These are phyloP conservation scores for Plectranthus barbatus DNA, from an alignment of 257 asterid species.

Conservation along the genomic window DNA sequence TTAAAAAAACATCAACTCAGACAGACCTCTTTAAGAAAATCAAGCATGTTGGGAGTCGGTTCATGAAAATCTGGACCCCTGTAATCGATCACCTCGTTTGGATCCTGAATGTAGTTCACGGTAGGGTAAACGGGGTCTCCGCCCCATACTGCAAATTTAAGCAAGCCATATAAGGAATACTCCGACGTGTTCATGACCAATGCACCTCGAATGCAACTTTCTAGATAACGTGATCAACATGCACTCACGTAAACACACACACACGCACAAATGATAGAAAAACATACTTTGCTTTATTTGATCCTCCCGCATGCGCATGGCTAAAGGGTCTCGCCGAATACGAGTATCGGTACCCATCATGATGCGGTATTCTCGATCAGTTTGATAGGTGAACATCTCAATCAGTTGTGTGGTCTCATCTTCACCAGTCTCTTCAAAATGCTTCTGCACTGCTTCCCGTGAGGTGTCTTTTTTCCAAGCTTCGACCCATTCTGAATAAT, in stretches of 20 bases:
- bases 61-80: slow-evolving; percentile 97
- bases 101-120: slow-evolving; percentile 91
- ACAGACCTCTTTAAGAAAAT: slow-evolving; percentile 85
- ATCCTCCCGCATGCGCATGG: slow-evolving; percentile 89
- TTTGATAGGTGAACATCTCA: slow-evolving; percentile 78
- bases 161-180: background rate
- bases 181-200: background rate
- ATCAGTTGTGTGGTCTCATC: slow-evolving; percentile 78
- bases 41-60: slow-evolving; percentile 92
- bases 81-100: slow-evolving; percentile 82
- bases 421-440: slow-evolving; percentile 96
- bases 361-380: slow-evolving; percentile 83
- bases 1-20: no score
- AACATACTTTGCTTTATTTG: slow-evolving; percentile 81
- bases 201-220: background rate
- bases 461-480: slow-evolving; percentile 88
- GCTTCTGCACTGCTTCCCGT: slow-evolving; percentile 75
- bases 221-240: no score
- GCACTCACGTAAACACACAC: no score
- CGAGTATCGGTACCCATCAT: slow-evolving; percentile 95
- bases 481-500: slow-evolving; percentile 86
- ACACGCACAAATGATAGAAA: background rate
- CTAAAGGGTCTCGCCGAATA: slow-evolving; percentile 81
- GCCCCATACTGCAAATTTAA: slow-evolving; percentile 77
- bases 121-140: slow-evolving; percentile 99